Base-by-base conservation (phyloP, 2,329 filamentous ascomycete genomes). In the Hypoxylon sp. region DNA sequence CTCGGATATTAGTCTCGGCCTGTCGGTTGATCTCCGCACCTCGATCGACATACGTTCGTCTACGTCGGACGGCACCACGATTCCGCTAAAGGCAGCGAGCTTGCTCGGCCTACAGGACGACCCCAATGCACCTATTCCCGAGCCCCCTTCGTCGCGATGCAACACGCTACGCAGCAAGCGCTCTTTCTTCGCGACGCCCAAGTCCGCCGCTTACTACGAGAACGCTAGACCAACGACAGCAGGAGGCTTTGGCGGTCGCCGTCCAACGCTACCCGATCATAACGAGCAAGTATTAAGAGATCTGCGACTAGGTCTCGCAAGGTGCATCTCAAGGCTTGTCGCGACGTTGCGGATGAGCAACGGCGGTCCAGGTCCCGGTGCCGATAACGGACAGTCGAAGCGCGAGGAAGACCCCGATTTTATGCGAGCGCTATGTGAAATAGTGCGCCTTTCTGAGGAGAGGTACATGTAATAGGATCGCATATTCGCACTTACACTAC, bases 281-380 rank as follows among this genome's bases (percentile, higher is more conserved):
- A 65, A 42, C 53, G 69, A 73, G n/a, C 70, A 73, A 40, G 8
- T 60, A 11, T 65, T 75, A 17, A 69, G 50, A 27, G 82, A 84
- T 25, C 78, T 90, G 1, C 85, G 86, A 33, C 76, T 80, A 0
- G 86, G 85, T 0, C 78, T 90, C 17, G 78, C 83, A 48, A 80
- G 79, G 48, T 89, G 87, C 74, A 84, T 89, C 63, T 80, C 80
- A 1, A 77, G 84, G 14, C 78, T 89, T 2, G 82, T 89, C 0
- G 79, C 82, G 2, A 88, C 86, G 3, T 81, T 88, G 62, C 80
- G 80, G 40, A 60, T 61, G 50, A 54, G 53, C 13, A 67, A 70
- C 20, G 42, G 61, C 30, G 37, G 37, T 14, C 27, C 31, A 3
- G 22, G 30, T 25, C 2, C 61, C 7, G 35, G 58, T 22, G 11